Conservation (phyloP, 2,329 filamentous ascomycete genomes). For the Aspergillus ochraceoroseus region DNA sequence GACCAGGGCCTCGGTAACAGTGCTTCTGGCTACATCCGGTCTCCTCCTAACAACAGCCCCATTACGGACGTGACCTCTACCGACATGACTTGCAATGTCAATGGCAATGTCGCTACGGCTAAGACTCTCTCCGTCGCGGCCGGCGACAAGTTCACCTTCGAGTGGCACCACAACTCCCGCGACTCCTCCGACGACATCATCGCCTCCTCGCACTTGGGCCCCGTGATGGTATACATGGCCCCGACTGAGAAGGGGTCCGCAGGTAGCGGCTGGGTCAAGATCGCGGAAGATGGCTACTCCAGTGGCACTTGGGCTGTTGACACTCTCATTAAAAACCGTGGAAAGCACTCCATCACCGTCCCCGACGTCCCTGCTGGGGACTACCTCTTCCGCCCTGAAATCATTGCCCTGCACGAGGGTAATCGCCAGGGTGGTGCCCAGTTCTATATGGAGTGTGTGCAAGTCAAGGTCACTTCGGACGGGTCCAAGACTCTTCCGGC, state of each 20-base stretch:
- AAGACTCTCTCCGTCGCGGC: constrained; percentile 20
- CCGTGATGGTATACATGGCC: constrained; percentile 23
- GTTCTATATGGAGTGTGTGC: constrained; percentile 26
- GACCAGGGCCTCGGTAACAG: constrained; percentile 22
- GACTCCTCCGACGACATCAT: constrained; percentile 23
- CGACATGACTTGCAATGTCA: constrained; percentile 24
- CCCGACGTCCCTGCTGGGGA: constrained; percentile 22
- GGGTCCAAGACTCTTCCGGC: constrained; percentile 18
- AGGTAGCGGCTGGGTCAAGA: constrained; percentile 23
- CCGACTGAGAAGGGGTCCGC: constrained; percentile 18
- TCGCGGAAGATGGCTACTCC: constrained; percentile 22
- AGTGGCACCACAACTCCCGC: constrained; percentile 24
- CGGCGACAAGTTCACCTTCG: constrained; percentile 24
- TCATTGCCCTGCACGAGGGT: constrained; percentile 24
- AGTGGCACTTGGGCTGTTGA: constrained; percentile 21
- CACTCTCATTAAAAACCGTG: constrained; percentile 19
- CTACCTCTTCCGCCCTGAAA: constrained; percentile 24
- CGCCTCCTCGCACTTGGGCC: constrained; percentile 20
- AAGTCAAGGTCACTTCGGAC: constrained; percentile 22
- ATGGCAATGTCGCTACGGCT: constrained; percentile 16
- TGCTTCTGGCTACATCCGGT: constrained; percentile 20
- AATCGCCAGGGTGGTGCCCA: constrained; percentile 19
- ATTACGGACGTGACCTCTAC: constrained; percentile 21
- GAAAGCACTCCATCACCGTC: constrained; percentile 24
- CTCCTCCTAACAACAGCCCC: constrained; percentile 23